Evolutionary conservation across 1,139 yeast species (phyloP).

Genomic region (Groenewaldozyma sp.): DNA sequence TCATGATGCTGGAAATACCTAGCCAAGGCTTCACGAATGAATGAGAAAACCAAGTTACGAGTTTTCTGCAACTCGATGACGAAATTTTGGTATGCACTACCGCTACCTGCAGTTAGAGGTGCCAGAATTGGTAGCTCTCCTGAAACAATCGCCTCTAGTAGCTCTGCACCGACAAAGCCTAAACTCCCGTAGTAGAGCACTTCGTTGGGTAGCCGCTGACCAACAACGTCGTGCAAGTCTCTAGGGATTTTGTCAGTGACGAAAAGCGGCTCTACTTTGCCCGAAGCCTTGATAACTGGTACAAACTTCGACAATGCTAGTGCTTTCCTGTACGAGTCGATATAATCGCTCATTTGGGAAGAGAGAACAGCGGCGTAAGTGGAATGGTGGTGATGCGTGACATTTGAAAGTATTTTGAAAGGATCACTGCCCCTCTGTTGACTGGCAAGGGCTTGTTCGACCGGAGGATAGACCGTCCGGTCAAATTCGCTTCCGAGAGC

Average conservation of each 20-base stretch:
- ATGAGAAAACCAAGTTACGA: conserved; percentile 54
- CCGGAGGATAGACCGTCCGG: conserved; percentile 54
- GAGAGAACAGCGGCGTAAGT: conserved; percentile 31
- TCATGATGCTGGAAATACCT: conserved; percentile 80
- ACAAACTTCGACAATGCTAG: conserved; percentile 44
- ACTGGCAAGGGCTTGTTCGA: conserved; percentile 27
- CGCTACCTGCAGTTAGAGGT: conserved; percentile 58
- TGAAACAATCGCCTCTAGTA: conserved; percentile 59
- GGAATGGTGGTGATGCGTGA: conserved; percentile 38
- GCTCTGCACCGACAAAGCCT: conserved; percentile 60
- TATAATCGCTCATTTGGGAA: conserved; percentile 25
- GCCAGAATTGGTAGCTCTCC: conserved; percentile 58
- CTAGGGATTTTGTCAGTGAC: conserved; percentile 46
- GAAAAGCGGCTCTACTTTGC: conserved; percentile 53
- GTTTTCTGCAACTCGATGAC: conserved; percentile 41
- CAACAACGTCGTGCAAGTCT: conserved; percentile 74
- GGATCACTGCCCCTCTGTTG: conserved; percentile 30
- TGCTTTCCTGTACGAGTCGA: conserved; percentile 42
- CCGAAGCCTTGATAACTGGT: conserved; percentile 65
- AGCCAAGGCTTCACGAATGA: conserved; percentile 64
- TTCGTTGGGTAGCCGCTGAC: conserved; percentile 84
- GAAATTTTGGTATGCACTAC: conserved; percentile 49
- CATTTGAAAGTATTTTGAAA: conserved; percentile 35
- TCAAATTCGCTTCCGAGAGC: conserved; percentile 75
- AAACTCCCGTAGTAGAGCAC: conserved; percentile 70